These are phyloP conservation scores for Endocarpon pusillum DNA, from an alignment of 495 filamentous ascomycete species.

Conservation along the genomic window DNA sequence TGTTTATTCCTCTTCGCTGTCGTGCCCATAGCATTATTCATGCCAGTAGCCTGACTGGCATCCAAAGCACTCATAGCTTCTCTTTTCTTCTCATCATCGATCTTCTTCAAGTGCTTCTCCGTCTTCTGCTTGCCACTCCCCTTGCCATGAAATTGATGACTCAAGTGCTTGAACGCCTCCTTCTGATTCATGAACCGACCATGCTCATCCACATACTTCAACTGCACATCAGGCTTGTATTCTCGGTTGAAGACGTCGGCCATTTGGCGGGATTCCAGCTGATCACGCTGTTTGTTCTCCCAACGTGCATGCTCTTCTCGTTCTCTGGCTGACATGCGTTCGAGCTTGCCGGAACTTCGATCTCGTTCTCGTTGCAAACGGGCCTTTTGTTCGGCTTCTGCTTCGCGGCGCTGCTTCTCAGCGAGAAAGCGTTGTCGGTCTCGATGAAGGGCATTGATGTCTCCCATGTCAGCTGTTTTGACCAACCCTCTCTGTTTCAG, in stretches of 20 bases:
- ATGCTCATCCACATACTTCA: slow-evolving; percentile 78
- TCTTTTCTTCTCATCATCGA: slow-evolving; percentile 82
- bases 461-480: slow-evolving; percentile 39
- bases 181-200: slow-evolving; percentile 77
- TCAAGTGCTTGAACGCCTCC: slow-evolving; percentile 90
- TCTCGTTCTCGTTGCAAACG: slow-evolving; percentile 77
- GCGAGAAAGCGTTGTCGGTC: slow-evolving; percentile 65
- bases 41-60: slow-evolving; percentile 63
- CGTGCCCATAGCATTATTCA: slow-evolving; percentile 58
- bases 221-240: slow-evolving; percentile 77
- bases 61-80: slow-evolving; percentile 68
- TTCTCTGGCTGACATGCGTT: slow-evolving; percentile 75
- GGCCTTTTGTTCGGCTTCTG: slow-evolving; percentile 59
- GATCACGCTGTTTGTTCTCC: slow-evolving; percentile 76
- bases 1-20: slow-evolving; percentile 68
- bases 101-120: slow-evolving; percentile 91
- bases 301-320: slow-evolving; percentile 75
- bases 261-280: slow-evolving; percentile 59
- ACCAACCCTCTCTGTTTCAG: slow-evolving; percentile 71
- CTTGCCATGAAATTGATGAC: slow-evolving; percentile 96
- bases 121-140: slow-evolving; percentile 96
- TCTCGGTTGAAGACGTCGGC: slow-evolving; percentile 69
- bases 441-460: slow-evolving; percentile 51
- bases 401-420: slow-evolving; percentile 56
- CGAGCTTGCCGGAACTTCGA: slow-evolving; percentile 60